These are phyloP conservation scores for Fusarium sp. DNA, from an alignment of 2,329 filamentous ascomycete species.

Conservation along the genomic window DNA sequence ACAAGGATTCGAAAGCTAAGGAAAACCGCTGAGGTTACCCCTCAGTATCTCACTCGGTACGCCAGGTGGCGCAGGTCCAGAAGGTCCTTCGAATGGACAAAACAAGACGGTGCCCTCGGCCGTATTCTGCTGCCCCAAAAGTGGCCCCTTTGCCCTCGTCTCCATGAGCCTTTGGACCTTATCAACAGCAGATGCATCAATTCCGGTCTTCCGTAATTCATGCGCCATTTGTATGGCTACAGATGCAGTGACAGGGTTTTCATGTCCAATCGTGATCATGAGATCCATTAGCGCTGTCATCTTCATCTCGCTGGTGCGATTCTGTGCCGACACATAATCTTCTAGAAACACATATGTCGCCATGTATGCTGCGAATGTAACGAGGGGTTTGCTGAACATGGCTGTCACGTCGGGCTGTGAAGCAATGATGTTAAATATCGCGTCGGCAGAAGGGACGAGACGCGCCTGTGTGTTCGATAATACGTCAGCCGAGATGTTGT, in stretches of 20 bases:
- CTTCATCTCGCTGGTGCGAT: constrained; percentile 58
- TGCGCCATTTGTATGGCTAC: constrained; percentile 75
- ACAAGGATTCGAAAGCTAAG: not conserved
- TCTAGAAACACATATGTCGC: constrained; percentile 76
- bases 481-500: not conserved
- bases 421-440: constrained; percentile 78
- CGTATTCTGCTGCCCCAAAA: constrained; percentile 26
- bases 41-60: constrained; percentile 21
- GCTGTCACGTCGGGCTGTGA: constrained; percentile 54
- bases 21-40: not conserved
- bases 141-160: constrained; percentile 21
- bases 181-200: constrained; percentile 36
- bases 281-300: constrained; percentile 74
- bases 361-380: constrained; percentile 76
- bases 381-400: constrained; percentile 72
- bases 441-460: constrained; percentile 79
- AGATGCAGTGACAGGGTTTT: constrained; percentile 73
- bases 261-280: constrained; percentile 70
- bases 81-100: constrained; percentile 33
- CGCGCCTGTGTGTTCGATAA: constrained; percentile 66
- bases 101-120: constrained; percentile 29
- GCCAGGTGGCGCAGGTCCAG: constrained; percentile 11
- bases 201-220: constrained; percentile 60
- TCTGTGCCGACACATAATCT: constrained; percentile 71
- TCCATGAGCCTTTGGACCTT: constrained; percentile 34